Base-by-base conservation (phyloP, 2,329 filamentous ascomycete species). In the Fusarium ramigenum region DNA sequence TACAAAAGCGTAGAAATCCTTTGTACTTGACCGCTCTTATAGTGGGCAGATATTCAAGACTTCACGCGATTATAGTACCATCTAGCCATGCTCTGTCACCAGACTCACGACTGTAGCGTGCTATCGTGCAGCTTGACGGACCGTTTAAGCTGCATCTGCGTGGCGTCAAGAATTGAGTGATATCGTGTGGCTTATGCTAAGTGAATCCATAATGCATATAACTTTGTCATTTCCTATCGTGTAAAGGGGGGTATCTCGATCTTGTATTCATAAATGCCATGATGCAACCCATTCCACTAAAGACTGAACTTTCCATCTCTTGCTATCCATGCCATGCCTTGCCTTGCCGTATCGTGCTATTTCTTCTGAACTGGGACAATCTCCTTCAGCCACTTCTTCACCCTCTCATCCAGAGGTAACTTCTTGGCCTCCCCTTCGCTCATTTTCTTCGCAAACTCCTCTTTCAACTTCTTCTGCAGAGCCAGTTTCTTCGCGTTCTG, bases 311-410 rank as follows among this genome's bases (percentile, higher is more conserved):
- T 52, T 21, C 67, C 65, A 44, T 54, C 69, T 58, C 63, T 60
- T 60, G 25, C 46, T 30, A 44, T 57, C 46, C 62, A 34, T 53
- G 11, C 56, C 46, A 30, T 62, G n/a, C n/a, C 25, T 15, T 34
- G 32, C 32, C 25, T 7, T 34, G 14, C 32, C 25, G 34, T 49
- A 10, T 43, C 28, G 42, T 44, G 30, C 37, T 56, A 32, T 52
- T 61, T 63, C 43, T 32, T 61, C 14, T 69, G 39, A 34, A 25
- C 54, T 19, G 66, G 42, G 37, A 74, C 37, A 32, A 77, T 63
- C 40, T 77, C 75, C n/a, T 66, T 61, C 65, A 78, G 42, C 76
- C 76, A 78, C 46, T 59, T 70, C 21, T 52, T 32, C 19, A 78
- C 76, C 25, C 70, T 77, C 19, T 78, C 76, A 19, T 75, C 56